These are phyloP conservation scores for Guyanaporus albipodus DNA, from an alignment of 768 basidiomycete species.

Conservation along the genomic window DNA sequence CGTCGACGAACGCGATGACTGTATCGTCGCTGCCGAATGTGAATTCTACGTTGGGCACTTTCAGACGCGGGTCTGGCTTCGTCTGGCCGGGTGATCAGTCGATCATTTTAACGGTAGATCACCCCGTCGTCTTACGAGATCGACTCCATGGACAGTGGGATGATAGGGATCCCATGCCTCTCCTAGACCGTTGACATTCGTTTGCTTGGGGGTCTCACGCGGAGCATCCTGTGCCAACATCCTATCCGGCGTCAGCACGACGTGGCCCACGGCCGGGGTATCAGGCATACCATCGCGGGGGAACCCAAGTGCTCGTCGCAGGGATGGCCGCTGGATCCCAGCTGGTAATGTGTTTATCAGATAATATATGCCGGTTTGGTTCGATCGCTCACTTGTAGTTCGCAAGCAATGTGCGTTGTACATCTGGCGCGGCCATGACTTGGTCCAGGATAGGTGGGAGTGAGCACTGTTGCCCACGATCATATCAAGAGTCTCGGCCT, in stretches of 20 bases:
- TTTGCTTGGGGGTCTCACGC: not conserved
- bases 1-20: conserved; percentile 24
- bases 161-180: conserved; percentile 20
- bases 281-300: conserved; percentile 21
- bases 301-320: conserved; percentile 24
- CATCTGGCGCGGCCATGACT: conserved; percentile 22
- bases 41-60: conserved; percentile 24
- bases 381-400: conserved; percentile 15
- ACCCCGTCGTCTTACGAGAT: conserved; percentile 16
- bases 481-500: not conserved
- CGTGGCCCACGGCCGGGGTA: no score
- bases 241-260: conserved; percentile 5
- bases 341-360: conserved; percentile 5
- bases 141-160: conserved; percentile 22
- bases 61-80: conserved; percentile 19
- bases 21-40: conserved; percentile 19
- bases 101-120: not conserved
- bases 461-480: not conserved
- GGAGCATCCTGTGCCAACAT: conserved; percentile 16
- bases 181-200: conserved; percentile 19
- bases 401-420: conserved; percentile 13
- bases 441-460: not conserved
- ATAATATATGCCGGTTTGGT: not conserved
- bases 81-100: conserved; percentile 10
- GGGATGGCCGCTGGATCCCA: conserved; percentile 26